Conservation (phyloP, 805 yeast species). For the Zygosaccharomyces bailii region DNA sequence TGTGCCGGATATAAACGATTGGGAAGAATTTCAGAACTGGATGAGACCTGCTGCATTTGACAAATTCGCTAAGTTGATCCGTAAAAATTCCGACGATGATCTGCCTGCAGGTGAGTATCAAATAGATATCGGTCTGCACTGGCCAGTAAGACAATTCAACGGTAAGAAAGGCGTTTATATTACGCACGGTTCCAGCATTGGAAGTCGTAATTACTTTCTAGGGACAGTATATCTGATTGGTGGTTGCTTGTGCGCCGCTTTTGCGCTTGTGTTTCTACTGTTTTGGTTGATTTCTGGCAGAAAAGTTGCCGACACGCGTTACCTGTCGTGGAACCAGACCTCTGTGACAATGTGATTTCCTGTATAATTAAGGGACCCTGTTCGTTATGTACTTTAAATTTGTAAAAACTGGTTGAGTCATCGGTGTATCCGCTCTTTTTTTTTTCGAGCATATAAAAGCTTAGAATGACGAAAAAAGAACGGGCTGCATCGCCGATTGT, state of each 20-base stretch:
- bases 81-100: conserved; percentile 56
- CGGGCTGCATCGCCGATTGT: neutral
- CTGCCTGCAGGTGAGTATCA: conserved; percentile 60
- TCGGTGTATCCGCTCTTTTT: neutral
- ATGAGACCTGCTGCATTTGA: conserved; percentile 85
- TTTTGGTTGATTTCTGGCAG: conserved; percentile 64
- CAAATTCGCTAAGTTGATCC: conserved; percentile 59
- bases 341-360: conserved; percentile 3
- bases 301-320: conserved; percentile 66
- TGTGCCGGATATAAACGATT: conserved; percentile 66
- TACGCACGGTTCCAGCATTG: conserved; percentile 68
- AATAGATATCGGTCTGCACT: conserved; percentile 65
- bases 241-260: conserved; percentile 63
- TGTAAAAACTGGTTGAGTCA: neutral
- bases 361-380: neutral
- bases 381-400: conserved; percentile 6
- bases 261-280: conserved; percentile 50
- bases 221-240: conserved; percentile 74
- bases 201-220: conserved; percentile 71
- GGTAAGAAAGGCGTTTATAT: conserved; percentile 67
- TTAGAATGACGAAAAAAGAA: neutral
- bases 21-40: conserved; percentile 94
- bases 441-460: conserved; percentile 4
- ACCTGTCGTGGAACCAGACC: conserved; percentile 61
- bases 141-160: conserved; percentile 67